Evolutionary conservation across 306 rosid species (phyloP), one percentile per base, ranked within the genome.

Genomic region (Ammopiptanthus mongolicus): DNA sequence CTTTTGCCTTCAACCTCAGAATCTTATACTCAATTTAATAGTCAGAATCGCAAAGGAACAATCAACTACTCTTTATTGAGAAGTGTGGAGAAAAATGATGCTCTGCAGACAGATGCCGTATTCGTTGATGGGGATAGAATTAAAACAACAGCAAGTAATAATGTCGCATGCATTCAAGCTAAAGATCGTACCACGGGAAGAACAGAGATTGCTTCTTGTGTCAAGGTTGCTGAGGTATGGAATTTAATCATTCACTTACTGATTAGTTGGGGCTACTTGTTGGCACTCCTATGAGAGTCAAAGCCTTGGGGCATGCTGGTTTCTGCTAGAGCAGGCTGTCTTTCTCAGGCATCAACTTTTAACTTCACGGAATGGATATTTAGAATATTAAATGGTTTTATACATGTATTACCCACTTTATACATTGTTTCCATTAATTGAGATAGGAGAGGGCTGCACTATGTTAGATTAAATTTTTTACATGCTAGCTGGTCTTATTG

Each of bases 101-200:
- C 75, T 70, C 59, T 81, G 81, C 88, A 85, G 78, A 89, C 86
- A 76, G 96, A 88, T 71, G 81, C 76, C 48, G 85, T 94, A 77
- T 86, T 78, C 87, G 77, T 94, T 80, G 84, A 86, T 12, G 90
- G 91, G 77, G 96, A 87, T 78, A 91, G 86, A 82, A 88, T 94
- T 83, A 84, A 80, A 78, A 94, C 97, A 69, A 73, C 93, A 65
- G 86, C 69, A 59, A 88, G 88, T 85, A 86, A 91, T 77, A 79
- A 67, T 80, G 80, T 94, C 57, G 95, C 89, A 44, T 94, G 98
- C 84, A 91, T 94, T 87, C 95, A 88, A 86, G 97, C 96, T 75
- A 90, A 90, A 81, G 98, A 94, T 82, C 91, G 85, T 50, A 69
- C 74, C 50, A 87, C 97, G 0, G 89, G 96, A 78, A 87, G 96